Conservation (phyloP, 192 early-diverging fungal genomes). For the Coemansia sp. region DNA sequence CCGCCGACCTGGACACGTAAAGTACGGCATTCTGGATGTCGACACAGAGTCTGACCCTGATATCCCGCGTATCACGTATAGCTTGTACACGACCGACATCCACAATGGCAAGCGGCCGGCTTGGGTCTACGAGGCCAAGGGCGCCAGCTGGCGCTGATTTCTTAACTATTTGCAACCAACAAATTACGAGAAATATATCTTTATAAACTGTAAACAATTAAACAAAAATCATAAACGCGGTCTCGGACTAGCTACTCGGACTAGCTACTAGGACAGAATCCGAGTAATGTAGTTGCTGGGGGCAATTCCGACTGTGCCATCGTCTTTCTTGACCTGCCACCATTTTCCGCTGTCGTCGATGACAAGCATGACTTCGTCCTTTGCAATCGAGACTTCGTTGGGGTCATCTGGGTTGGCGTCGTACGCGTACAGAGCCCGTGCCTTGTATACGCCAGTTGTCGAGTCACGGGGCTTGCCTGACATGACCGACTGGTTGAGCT, state of each 20-base stretch:
- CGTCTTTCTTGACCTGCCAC: constrained; percentile 88
- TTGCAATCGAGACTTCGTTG: constrained; percentile 85
- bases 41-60: constrained; percentile 38
- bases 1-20: constrained; percentile 46
- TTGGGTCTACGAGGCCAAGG: constrained; percentile 42
- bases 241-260: constrained; percentile 9
- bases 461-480: constrained; percentile 38
- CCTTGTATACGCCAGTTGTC: constrained; percentile 58
- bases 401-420: constrained; percentile 87
- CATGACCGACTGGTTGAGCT: constrained; percentile 37
- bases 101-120: constrained; percentile 24
- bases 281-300: constrained; percentile 81
- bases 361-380: constrained; percentile 85
- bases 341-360: constrained; percentile 93
- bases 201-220: not conserved
- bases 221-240: not conserved
- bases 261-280: constrained; percentile 24
- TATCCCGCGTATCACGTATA: constrained; percentile 43
- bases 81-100: constrained; percentile 47
- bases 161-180: not conserved
- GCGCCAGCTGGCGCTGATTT: constrained; percentile 35
- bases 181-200: not conserved
- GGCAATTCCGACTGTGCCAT: constrained; percentile 82
- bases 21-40: constrained; percentile 55
- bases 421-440: constrained; percentile 74